Conservation (phyloP, 192 early-diverging fungal genomes). For the Coemansia sp. region DNA sequence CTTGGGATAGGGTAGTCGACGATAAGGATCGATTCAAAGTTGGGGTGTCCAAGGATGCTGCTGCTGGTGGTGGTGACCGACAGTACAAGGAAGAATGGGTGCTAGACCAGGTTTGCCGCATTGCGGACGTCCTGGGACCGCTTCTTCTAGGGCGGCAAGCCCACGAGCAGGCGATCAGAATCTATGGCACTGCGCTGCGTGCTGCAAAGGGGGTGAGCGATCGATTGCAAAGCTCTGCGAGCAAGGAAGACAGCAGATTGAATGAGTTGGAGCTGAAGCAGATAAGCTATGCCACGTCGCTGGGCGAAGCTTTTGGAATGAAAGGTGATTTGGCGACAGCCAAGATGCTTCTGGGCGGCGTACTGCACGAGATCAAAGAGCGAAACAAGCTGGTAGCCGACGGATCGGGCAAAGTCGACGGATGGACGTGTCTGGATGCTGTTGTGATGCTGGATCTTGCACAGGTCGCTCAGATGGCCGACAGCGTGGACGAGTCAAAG, state of each 20-base stretch:
- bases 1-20: constrained; percentile 24
- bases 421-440: constrained; percentile 52
- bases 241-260: neutral
- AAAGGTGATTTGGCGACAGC: constrained; percentile 27
- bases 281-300: constrained; percentile 34
- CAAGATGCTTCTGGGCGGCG: constrained; percentile 22
- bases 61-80: neutral
- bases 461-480: constrained; percentile 19
- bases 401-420: constrained; percentile 1
- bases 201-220: constrained; percentile 17
- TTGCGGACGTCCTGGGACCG: constrained; percentile 33
- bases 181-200: constrained; percentile 35
- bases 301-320: constrained; percentile 47
- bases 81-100: constrained; percentile 11
- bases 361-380: constrained; percentile 27
- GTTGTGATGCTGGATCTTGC: constrained; percentile 50
- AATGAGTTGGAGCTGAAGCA: constrained; percentile 12
- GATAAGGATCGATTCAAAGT: neutral
- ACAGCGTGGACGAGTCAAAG: constrained; percentile 7
- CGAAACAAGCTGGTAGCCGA: neutral
- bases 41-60: neutral
- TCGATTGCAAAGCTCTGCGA: neutral
- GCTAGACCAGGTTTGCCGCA: constrained; percentile 11
- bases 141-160: constrained; percentile 9
- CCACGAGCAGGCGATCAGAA: constrained; percentile 1